A percentile compares a stretch with the other conserved stretches of the same genome.
These are phyloP conservation scores for Teunomyces funiuensis DNA, from an alignment of 805 yeast species.

Conservation along the genomic window DNA sequence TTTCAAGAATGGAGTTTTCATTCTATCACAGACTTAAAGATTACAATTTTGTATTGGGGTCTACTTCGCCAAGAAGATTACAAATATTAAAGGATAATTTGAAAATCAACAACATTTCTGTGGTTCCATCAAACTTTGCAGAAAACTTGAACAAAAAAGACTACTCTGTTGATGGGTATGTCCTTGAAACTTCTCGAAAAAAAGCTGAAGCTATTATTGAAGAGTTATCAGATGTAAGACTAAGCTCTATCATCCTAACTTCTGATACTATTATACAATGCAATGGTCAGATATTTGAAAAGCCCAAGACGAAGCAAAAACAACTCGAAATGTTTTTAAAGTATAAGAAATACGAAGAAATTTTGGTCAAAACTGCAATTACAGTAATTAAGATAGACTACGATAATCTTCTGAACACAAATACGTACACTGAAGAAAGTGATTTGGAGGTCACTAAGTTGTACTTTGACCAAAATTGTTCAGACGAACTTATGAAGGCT, in stretches of 20 bases:
- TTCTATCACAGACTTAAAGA: conserved; percentile 22
- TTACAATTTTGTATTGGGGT: conserved; percentile 62
- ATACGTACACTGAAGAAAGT: not conserved
- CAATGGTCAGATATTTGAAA: conserved; percentile 67
- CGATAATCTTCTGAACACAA: conserved; percentile 6
- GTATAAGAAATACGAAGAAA: conserved; percentile 19
- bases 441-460: conserved; percentile 40
- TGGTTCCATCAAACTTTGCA: conserved; percentile 67
- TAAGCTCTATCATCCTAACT: conserved; percentile 40
- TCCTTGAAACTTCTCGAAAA: conserved; percentile 61
- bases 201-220: conserved; percentile 67
- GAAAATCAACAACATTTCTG: conserved; percentile 45
- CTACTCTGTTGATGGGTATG: conserved; percentile 55
- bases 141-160: conserved; percentile 67
- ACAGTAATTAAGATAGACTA: conserved; percentile 20
- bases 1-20: conserved; percentile 6
- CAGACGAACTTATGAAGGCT: conserved; percentile 54
- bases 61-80: conserved; percentile 78
- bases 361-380: conserved; percentile 38
- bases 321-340: conserved; percentile 31
- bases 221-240: conserved; percentile 27
- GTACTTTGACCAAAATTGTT: conserved; percentile 47
- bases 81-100: conserved; percentile 63
- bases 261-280: conserved; percentile 80
- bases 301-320: conserved; percentile 50